Evolutionary conservation across 305 asterid species (phyloP).

Genomic region (Coffea humblotiana): DNA sequence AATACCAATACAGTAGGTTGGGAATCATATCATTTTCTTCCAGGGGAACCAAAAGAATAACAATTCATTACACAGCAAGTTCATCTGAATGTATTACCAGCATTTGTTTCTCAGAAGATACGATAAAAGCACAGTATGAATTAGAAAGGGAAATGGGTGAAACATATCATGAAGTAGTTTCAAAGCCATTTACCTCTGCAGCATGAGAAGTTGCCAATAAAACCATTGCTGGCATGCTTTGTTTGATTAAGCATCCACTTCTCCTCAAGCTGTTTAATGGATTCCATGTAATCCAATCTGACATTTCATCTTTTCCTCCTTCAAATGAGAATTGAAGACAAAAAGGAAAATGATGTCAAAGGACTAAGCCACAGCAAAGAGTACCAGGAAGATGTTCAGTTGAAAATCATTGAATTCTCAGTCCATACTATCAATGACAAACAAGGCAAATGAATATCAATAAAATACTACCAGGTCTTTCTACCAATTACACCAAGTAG

Average conservation of each 20-base stretch:
- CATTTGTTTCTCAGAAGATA: background rate
- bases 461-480: background rate
- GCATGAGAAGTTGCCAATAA: conserved; percentile 21
- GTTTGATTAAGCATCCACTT: conserved; percentile 78
- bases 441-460: background rate
- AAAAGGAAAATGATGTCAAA: conserved; percentile 14
- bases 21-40: background rate
- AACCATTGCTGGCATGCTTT: conserved; percentile 55
- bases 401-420: background rate
- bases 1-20: background rate
- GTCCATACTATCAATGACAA: background rate
- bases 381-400: background rate
- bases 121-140: background rate
- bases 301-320: conserved; percentile 94
- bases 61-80: background rate
- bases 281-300: conserved; percentile 94
- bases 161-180: conserved; percentile 16
- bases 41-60: background rate
- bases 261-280: conserved; percentile 91
- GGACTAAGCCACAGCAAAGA: conserved; percentile 17
- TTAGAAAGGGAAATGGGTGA: background rate
- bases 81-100: background rate
- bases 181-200: conserved; percentile 54
- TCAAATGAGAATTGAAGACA: conserved; percentile 19
- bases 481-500: background rate